phyloP scores from a whole-genome alignment of 176 grass and related monocot species.

The Lolium rigidum region DNA sequence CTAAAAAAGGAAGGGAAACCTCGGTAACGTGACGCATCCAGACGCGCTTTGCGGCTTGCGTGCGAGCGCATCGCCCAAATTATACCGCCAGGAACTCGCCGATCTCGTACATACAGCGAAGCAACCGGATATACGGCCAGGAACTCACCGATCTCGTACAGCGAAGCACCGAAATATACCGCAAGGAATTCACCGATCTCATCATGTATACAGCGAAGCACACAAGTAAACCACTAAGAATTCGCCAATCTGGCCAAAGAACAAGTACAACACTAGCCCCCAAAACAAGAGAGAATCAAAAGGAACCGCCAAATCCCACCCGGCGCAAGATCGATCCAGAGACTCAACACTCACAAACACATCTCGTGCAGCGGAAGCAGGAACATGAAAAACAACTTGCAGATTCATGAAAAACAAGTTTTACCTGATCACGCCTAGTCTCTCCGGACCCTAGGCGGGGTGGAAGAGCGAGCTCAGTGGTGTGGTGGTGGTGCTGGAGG shows the following conservation, averaged over 20 bases:
- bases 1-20: neutral
- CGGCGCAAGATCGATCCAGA: constrained; percentile 16
- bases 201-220: neutral
- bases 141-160: neutral
- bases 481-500: neutral
- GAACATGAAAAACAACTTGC: too few relatives aligned
- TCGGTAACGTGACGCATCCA: neutral
- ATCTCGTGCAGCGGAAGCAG: neutral
- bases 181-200: neutral
- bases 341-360: neutral
- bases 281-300: neutral
- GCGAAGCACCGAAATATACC: neutral
- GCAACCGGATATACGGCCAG: too few relatives aligned
- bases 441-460: too few relatives aligned
- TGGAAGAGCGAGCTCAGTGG: constrained; percentile 1
- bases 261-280: neutral
- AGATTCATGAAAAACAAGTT: neutral
- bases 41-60: constrained; percentile 32
- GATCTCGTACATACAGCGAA: neutral
- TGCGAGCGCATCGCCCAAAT: constrained; percentile 34
- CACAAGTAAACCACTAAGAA: too few relatives aligned
- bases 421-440: constrained; percentile 31
- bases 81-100: neutral
- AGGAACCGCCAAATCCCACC: neutral
- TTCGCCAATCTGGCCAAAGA: too few relatives aligned